Conservation (phyloP, 768 basidiomycete species). For the Lanmaoa rubissima region DNA sequence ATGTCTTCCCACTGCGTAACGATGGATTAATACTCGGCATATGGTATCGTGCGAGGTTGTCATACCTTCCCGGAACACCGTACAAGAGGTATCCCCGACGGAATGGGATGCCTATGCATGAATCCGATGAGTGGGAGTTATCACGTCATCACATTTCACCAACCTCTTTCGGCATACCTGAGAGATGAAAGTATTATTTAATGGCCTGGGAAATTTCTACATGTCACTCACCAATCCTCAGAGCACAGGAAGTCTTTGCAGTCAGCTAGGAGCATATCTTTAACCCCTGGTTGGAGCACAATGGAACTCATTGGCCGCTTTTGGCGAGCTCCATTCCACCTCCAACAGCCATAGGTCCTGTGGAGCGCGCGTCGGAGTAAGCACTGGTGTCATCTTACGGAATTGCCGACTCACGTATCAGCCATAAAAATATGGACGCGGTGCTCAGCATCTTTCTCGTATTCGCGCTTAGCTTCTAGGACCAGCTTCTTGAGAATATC, state of each 20-base stretch:
- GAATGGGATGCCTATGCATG: constrained; percentile 72
- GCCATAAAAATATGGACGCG: constrained; percentile 88
- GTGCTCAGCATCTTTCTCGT: constrained; percentile 89
- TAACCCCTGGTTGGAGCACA: constrained; percentile 83
- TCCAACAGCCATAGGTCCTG: constrained; percentile 75
- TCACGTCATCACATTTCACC: constrained; percentile 27
- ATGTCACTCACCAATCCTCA: constrained; percentile 72
- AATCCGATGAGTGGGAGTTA: constrained; percentile 20
- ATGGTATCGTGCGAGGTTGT: neutral
- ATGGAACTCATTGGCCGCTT: constrained; percentile 94
- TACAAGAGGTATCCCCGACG: constrained; percentile 82
- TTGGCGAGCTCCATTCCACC: constrained; percentile 85
- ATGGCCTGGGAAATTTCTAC: constrained; percentile 18
- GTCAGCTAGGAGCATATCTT: constrained; percentile 86
- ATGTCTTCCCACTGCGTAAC: constrained; percentile 71
- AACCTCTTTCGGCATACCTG: constrained; percentile 91
- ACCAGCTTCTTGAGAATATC: constrained; percentile 86
- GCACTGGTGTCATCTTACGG: constrained; percentile 2
- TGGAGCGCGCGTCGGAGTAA: constrained; percentile 3
- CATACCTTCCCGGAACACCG: constrained; percentile 81
- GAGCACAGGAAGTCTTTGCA: constrained; percentile 83
- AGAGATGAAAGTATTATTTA: constrained; percentile 19
- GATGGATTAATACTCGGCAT: constrained; percentile 12
- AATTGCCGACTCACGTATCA: constrained; percentile 64
- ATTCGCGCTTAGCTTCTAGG: constrained; percentile 82